phyloP scores from a whole-genome alignment of 345 rosid genomes.

The Acer campestre region DNA sequence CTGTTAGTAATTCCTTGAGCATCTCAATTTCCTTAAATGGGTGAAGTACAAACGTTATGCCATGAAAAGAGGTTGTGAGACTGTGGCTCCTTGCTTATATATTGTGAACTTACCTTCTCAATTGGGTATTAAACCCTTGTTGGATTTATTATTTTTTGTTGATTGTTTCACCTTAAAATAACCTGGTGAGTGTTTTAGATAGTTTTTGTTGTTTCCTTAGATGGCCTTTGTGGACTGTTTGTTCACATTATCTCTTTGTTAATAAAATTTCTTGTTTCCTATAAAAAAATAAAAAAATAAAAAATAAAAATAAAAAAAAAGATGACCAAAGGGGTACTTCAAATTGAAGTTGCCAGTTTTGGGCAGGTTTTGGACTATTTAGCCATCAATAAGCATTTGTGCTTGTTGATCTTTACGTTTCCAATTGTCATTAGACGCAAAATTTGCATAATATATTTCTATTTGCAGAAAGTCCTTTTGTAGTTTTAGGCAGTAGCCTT shows the following conservation, averaged over 20 bases:
- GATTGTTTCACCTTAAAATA: not conserved
- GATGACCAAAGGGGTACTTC: not conserved
- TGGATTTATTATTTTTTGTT: not conserved
- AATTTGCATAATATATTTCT: not conserved
- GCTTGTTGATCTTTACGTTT: not conserved
- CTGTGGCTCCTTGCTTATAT: not conserved
- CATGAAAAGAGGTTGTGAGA: not conserved
- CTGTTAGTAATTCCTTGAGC: not conserved
- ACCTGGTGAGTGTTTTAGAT: not conserved
- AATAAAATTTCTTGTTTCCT: not conserved
- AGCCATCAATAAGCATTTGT: not conserved
- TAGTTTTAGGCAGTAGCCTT: not conserved
- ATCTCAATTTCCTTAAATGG: not conserved
- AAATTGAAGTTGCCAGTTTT: not conserved
- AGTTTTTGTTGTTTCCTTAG: not conserved
- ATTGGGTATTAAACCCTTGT: not conserved
- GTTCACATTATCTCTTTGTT: not conserved
- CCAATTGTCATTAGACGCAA: not conserved
- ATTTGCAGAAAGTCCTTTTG: not conserved
- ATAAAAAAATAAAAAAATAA: no score
- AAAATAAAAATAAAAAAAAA: not conserved
- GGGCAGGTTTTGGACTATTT: not conserved
- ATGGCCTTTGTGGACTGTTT: not conserved
- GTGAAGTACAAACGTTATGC: not conserved
- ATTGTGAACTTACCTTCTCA: not conserved